Conservation (phyloP, 768 basidiomycete species). For the Tulasnella calospora region DNA sequence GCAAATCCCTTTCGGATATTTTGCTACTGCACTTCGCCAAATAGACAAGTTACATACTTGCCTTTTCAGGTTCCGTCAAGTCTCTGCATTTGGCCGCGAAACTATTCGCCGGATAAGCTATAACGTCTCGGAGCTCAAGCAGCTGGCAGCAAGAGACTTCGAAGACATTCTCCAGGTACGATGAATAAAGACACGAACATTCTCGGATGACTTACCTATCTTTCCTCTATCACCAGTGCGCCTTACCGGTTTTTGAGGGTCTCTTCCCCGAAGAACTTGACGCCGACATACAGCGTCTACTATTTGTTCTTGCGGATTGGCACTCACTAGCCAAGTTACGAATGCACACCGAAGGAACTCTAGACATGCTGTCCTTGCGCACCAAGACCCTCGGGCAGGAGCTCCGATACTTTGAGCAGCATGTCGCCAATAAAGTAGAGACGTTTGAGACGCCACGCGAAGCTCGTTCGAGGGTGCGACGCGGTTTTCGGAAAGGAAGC, state of each 20-base stretch:
- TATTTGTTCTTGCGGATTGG: constrained; percentile 18
- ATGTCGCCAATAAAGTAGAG: not conserved
- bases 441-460: constrained; percentile 19
- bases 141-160: constrained; percentile 29
- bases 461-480: no score
- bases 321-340: constrained; percentile 24
- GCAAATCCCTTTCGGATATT: no score
- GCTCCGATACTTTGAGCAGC: constrained; percentile 3
- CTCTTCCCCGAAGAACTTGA: constrained; percentile 21
- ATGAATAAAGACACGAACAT: not conserved
- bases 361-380: not conserved
- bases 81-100: not conserved
- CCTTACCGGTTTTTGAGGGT: constrained; percentile 21
- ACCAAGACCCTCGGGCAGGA: not conserved
- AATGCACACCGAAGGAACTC: constrained; percentile 16
- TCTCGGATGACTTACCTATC: not conserved
- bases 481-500: no score
- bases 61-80: not conserved
- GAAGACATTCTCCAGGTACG: constrained; percentile 34
- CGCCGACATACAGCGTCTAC: not conserved
- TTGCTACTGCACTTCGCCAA: no score
- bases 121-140: constrained; percentile 23
- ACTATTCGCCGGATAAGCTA: constrained; percentile 7
- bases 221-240: constrained; percentile 12
- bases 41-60: not conserved